Percentiles rank a stretch among this genome's conserved stretches.
phyloP scores from a whole-genome alignment of 805 yeast genomes.

The Saturnispora kantuleensis region DNA sequence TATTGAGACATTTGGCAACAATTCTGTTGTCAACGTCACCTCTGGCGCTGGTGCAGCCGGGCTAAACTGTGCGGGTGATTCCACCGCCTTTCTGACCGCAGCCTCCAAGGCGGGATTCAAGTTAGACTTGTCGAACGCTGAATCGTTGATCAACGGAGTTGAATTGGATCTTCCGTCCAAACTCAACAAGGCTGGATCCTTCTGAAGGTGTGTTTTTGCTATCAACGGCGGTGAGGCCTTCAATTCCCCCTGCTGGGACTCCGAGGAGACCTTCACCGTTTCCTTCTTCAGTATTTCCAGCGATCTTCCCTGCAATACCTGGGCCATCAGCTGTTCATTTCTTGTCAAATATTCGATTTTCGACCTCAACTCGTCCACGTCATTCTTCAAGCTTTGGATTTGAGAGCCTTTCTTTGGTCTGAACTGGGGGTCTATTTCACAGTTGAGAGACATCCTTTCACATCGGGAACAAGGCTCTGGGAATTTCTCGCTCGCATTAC shows the following conservation, averaged over 20 bases:
- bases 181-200: constrained; percentile 33
- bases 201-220: constrained; percentile 35
- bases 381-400: constrained; percentile 72
- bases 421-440: constrained; percentile 87
- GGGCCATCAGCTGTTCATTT: constrained; percentile 59
- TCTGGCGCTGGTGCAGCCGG: constrained; percentile 12
- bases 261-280: too few relatives aligned
- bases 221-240: constrained; percentile 9
- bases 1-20: constrained; percentile 25
- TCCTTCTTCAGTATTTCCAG: too few relatives aligned
- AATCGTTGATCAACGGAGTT: constrained; percentile 33
- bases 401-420: constrained; percentile 89
- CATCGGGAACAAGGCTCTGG: constrained; percentile 82
- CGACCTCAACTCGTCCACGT: constrained; percentile 69
- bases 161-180: constrained; percentile 24
- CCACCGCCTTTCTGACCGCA: constrained; percentile 31
- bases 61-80: constrained; percentile 18
- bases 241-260: too few relatives aligned
- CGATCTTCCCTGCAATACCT: constrained; percentile 39
- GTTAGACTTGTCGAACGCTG: constrained; percentile 31
- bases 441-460: constrained; percentile 63
- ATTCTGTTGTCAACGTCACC: constrained; percentile 3
- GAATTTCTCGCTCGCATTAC: constrained; percentile 78
- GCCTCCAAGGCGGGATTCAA: constrained; percentile 35
- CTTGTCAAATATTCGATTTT: constrained; percentile 58